A percentile compares a stretch with the other conserved stretches of the same genome.
phyloP scores from a whole-genome alignment of 2,329 filamentous ascomycete genomes.

The Colletotrichum plurivorum region DNA sequence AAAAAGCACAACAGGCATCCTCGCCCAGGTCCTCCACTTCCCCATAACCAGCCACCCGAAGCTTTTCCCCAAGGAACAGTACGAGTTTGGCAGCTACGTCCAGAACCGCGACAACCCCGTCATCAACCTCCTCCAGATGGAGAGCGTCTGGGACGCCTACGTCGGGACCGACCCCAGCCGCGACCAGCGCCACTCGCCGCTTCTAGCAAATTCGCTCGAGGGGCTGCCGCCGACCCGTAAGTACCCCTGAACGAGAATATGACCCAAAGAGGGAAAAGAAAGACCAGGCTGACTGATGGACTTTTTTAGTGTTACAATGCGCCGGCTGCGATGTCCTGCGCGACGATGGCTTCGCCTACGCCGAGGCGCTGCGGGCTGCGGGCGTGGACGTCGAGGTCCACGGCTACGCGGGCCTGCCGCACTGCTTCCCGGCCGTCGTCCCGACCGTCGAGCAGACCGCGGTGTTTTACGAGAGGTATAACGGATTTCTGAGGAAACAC shows the following conservation, averaged over 20 bases:
- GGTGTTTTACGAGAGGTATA: slow-evolving; percentile 13
- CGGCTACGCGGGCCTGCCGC: slow-evolving; percentile 53
- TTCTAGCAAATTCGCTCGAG: slow-evolving; percentile 49
- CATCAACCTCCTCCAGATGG: slow-evolving; percentile 46
- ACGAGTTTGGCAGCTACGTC: slow-evolving; percentile 52
- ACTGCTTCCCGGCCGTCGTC: slow-evolving; percentile 46
- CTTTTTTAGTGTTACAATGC: slow-evolving; percentile 49
- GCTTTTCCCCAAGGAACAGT: slow-evolving; percentile 50
- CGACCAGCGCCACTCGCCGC: slow-evolving; percentile 49
- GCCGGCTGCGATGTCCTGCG: slow-evolving; percentile 53
- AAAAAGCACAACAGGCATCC: slow-evolving; percentile 49
- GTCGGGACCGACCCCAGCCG: slow-evolving; percentile 45
- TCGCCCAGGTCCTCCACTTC: slow-evolving; percentile 52
- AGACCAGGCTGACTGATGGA: too few relatives aligned
- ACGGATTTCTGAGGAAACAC: background rate
- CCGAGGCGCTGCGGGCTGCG: slow-evolving; percentile 50
- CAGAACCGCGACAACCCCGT: slow-evolving; percentile 52
- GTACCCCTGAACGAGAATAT: slow-evolving; percentile 23
- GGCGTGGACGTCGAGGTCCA: slow-evolving; percentile 50
- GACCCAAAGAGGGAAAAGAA: too few relatives aligned
- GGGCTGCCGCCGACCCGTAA: slow-evolving; percentile 52
- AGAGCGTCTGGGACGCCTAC: slow-evolving; percentile 53
- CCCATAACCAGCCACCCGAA: slow-evolving; percentile 54
- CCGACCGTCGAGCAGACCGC: background rate
- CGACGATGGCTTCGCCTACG: slow-evolving; percentile 56